A percentile compares a stretch with the other conserved stretches of the same genome.
Evolutionary conservation across 805 yeast species (phyloP).

Genomic region (Ogataea pignaliae): DNA sequence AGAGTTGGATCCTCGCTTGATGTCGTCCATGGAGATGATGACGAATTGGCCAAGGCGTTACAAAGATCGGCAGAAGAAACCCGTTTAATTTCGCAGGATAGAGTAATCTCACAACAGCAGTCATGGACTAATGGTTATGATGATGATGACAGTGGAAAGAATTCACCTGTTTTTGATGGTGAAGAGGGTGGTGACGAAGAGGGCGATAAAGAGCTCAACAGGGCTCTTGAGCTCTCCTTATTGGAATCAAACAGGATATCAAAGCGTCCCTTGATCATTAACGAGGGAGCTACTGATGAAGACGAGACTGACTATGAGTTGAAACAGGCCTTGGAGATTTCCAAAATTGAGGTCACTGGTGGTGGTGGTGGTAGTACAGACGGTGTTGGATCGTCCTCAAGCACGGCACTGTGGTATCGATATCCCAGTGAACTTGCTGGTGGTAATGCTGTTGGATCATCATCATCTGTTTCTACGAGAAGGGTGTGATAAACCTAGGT

Average conservation of each 20-base stretch:
- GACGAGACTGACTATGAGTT: no score
- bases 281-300: no score
- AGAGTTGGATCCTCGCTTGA: conserved; percentile 1
- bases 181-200: neutral
- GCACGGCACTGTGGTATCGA: no score
- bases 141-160: neutral
- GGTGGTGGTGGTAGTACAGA: no score
- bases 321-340: no score
- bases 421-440: no score
- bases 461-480: no score
- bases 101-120: neutral
- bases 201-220: conserved; percentile 9
- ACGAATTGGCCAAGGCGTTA: conserved; percentile 4
- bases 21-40: conserved; percentile 5
- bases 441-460: no score
- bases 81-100: neutral
- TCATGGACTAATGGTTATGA: conserved; percentile 1
- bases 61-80: conserved; percentile 1
- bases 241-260: conserved; percentile 1
- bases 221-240: conserved; percentile 14
- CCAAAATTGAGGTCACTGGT: no score
- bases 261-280: neutral
- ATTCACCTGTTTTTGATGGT: no score
- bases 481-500: no score
- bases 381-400: no score